Percentiles rank a stretch among this genome's conserved stretches.
phyloP scores from a whole-genome alignment of 495 filamentous ascomycete genomes.

The Neurospora sp. region DNA sequence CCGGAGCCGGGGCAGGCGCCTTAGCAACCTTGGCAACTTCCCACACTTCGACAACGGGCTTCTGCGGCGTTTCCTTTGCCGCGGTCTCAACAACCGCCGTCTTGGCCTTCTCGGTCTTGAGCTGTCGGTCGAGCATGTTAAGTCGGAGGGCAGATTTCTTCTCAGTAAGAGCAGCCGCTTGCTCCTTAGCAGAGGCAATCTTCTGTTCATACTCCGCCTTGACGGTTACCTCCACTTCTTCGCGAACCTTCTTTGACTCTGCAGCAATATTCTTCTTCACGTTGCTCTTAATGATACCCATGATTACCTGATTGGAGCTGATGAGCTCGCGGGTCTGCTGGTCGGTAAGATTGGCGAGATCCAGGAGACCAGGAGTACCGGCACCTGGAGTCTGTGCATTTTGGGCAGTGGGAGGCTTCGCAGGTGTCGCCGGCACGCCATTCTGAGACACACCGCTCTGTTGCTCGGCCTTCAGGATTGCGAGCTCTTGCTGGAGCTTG shows the following conservation, averaged over 20 bases:
- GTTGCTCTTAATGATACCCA: slow-evolving; percentile 56
- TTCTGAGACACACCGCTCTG: slow-evolving; percentile 25
- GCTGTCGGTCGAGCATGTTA: slow-evolving; percentile 70
- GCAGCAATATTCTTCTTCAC: slow-evolving; percentile 48
- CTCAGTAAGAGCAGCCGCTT: slow-evolving; percentile 43
- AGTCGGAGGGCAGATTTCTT: slow-evolving; percentile 61
- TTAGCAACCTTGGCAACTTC: slow-evolving; percentile 63
- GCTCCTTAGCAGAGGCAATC: slow-evolving; percentile 38
- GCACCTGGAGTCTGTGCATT: slow-evolving; percentile 22
- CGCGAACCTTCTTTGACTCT: slow-evolving; percentile 47
- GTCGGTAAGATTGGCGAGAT: slow-evolving; percentile 40
- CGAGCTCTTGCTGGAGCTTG: slow-evolving; percentile 54
- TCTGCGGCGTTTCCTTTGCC: slow-evolving; percentile 71
- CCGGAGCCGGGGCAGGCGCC: slow-evolving; percentile 37
- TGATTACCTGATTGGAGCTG: slow-evolving; percentile 51
- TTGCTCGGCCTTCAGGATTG: slow-evolving; percentile 43
- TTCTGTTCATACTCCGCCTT: slow-evolving; percentile 40
- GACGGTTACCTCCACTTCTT: slow-evolving; percentile 34
- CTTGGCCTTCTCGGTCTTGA: slow-evolving; percentile 55
- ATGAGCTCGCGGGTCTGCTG: slow-evolving; percentile 56
- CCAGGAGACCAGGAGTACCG: slow-evolving; percentile 26
- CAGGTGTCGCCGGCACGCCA: slow-evolving; percentile 27
- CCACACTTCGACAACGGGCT: slow-evolving; percentile 77
- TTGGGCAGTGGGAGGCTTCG: slow-evolving; percentile 16
- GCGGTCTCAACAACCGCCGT: slow-evolving; percentile 68